Evolutionary conservation across 2,329 filamentous ascomycete genomes (phyloP).

Genomic region (Colletotrichum karsti): DNA sequence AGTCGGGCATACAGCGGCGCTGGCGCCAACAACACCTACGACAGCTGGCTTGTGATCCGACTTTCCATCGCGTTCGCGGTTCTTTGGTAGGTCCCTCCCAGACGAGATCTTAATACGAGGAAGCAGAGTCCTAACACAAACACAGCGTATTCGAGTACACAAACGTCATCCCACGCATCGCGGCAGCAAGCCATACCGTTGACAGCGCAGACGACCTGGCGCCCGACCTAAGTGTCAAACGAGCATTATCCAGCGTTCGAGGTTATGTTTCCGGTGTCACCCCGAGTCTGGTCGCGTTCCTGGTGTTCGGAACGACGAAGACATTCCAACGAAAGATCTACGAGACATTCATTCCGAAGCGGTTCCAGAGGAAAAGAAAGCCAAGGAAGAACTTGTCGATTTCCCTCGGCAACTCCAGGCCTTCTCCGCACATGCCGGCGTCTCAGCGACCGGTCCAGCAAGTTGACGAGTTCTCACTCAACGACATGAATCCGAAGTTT

Average conservation of each 20-base stretch:
- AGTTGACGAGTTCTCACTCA: slow-evolving; percentile 1
- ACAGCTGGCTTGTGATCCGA: slow-evolving; percentile 52
- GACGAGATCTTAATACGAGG: rapidly evolving
- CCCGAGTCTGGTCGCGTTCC: slow-evolving; percentile 33
- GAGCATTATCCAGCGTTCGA: slow-evolving; percentile 28
- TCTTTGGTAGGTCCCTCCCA: slow-evolving; percentile 39
- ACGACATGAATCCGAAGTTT: not conserved
- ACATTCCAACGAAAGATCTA: slow-evolving; percentile 27
- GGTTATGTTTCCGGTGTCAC: slow-evolving; percentile 36
- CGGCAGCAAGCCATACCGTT: slow-evolving; percentile 38
- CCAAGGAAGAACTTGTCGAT: not conserved
- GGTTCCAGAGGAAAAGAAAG: not conserved
- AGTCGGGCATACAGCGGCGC: slow-evolving; percentile 23
- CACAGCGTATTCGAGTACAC: slow-evolving; percentile 20
- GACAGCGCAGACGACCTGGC: slow-evolving; percentile 35
- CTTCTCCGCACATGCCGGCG: not conserved
- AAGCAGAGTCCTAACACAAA: not conserved
- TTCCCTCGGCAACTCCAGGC: not conserved
- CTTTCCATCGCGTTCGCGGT: slow-evolving; percentile 53
- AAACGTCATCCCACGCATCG: slow-evolving; percentile 39
- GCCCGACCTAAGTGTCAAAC: slow-evolving; percentile 41
- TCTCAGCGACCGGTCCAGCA: not conserved
- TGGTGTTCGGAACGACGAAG: slow-evolving; percentile 37
- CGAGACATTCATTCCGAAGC: not conserved
- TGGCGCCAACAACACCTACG: slow-evolving; percentile 46